Evolutionary conservation across 169 alveolate genomes (phyloP).

Genomic region (Plasmodium gallinaceum): DNA sequence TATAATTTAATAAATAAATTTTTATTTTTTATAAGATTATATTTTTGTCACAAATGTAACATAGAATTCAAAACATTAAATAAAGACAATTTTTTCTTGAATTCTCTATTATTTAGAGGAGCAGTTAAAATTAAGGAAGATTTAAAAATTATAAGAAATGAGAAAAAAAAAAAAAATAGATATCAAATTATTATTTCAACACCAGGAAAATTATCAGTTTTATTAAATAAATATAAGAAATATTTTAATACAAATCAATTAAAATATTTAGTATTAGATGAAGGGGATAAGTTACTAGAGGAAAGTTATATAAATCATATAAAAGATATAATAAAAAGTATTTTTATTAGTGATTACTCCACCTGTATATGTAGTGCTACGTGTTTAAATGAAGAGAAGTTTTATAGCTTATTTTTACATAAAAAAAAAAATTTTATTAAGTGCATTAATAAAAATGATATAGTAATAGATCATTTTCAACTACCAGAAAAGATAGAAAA

Average conservation of each 20-base stretch:
- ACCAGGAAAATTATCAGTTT: conserved; percentile 53
- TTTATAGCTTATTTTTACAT: conserved; percentile 37
- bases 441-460: conserved; percentile 9
- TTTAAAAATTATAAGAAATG: conserved; percentile 51
- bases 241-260: conserved; percentile 40
- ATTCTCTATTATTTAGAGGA: conserved; percentile 38
- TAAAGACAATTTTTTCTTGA: conserved; percentile 46
- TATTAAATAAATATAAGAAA: conserved; percentile 20
- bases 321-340: conserved; percentile 31
- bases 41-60: conserved; percentile 20
- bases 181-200: conserved; percentile 49
- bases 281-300: conserved; percentile 65
- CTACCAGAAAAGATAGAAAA: conserved; percentile 43
- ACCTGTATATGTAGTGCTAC: conserved; percentile 74
- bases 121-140: conserved; percentile 62
- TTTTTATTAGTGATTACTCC: conserved; percentile 19
- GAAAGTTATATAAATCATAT: conserved; percentile 58
- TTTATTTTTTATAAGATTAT: conserved; percentile 54
- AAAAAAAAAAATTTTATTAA: conserved; percentile 27
- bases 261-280: conserved; percentile 51
- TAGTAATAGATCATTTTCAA: conserved; percentile 20
- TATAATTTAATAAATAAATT: conserved; percentile 60
- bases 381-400: conserved; percentile 52
- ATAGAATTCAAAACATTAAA: conserved; percentile 23
- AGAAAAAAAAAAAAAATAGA: conserved; percentile 53